phyloP scores from a whole-genome alignment of 768 basidiomycete species.

The Mycena albidolilacea region DNA sequence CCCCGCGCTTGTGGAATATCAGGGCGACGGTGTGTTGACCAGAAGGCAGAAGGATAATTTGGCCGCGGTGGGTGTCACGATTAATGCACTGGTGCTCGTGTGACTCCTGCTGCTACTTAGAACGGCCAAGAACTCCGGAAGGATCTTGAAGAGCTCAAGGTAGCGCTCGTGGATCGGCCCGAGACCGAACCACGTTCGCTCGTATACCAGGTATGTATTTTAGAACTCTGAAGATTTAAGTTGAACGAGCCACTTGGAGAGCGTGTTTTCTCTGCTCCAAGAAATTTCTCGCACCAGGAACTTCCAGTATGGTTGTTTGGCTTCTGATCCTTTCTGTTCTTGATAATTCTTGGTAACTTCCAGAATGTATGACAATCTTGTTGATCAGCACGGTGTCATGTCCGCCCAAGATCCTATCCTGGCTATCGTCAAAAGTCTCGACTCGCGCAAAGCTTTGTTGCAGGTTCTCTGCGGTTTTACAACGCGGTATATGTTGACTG shows the following conservation, averaged over 20 bases:
- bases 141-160: neutral
- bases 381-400: neutral
- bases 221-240: neutral
- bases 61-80: no score
- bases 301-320: neutral
- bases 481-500: neutral
- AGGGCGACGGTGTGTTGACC: no score
- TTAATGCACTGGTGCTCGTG: no score
- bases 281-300: neutral
- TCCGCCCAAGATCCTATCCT: conserved; percentile 3
- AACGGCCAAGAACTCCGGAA: neutral
- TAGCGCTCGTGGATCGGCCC: neutral
- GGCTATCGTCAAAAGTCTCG: conserved; percentile 15
- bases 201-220: neutral
- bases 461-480: neutral
- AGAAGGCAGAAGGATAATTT: no score
- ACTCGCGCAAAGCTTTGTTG: conserved; percentile 15
- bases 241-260: neutral
- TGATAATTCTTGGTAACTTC: neutral
- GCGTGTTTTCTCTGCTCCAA: conserved; percentile 5
- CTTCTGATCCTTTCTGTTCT: neutral
- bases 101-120: no score
- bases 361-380: neutral
- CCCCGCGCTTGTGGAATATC: no score
- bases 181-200: neutral